Evolutionary conservation across 768 basidiomycete genomes (phyloP), one percentile per base, ranked within the genome.

Genomic region (Cystobasidium onofrii): DNA sequence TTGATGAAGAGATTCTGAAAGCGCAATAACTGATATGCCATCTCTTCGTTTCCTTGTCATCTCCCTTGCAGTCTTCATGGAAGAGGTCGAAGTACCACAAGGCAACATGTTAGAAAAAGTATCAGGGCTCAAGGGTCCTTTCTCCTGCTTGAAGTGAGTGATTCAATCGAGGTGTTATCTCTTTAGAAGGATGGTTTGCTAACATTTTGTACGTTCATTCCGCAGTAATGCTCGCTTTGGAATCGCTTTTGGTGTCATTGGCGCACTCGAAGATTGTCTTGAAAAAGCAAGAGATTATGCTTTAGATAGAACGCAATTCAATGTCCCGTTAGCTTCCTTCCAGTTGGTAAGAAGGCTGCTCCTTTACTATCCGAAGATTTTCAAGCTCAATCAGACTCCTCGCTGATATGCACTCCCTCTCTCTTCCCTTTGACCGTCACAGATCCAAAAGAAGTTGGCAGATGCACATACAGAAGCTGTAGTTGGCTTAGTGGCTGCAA

Each of bases 381-480:
- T 39, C 39, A 39, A 6, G 39, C 39, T 6, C 6, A 6, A 39
- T 50, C 9, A n/a, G 20, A 20, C 46, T 50, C 6, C 7, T 39
- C 20, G 46, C 46, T 50, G 46, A 50, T 4, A 20, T 4, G 20
- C 3, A 50, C 9, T 34, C 15, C 44, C 4, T 46, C 3, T 52
- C 20, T 46, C 12, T n/a, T 29, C 12, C 29, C 27, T n/a, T n/a
- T n/a, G n/a, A n/a, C n/a, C n/a, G n/a, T 31, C 50, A 31, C 44
- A 67, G n/a, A 85, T 97, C 20, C 94, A 97, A 81, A 95, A 95
- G 86, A 98, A 98, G 82, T 85, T 98, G 18, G 92, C 89, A 1
- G 93, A 97, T 76, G 93, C 95, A 15, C 89, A 92, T 76, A 90
- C 88, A 0, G 92, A 96, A 78, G 86, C 88, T 10, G 86, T 89